Base-by-base conservation (phyloP, 2,329 filamentous ascomycete genomes). In the Cercospora nicotianae region DNA sequence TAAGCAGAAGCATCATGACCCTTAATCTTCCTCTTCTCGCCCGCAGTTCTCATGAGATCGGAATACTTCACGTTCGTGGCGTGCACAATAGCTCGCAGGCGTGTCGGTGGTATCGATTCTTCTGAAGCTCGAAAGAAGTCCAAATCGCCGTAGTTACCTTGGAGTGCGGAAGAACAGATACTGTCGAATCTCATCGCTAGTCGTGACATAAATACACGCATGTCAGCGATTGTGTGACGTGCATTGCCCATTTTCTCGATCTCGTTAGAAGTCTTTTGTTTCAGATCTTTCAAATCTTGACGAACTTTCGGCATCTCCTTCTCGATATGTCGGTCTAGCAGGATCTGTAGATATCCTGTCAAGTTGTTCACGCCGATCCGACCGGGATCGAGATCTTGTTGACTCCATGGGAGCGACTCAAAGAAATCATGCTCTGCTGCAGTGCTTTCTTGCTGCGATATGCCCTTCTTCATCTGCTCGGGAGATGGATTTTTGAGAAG, bases 401-500 rank as follows among this genome's bases (percentile, higher is more conserved):
- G 16, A 42, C 16, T 42, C 39, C 5, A 42, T 42, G 16, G 39
- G 5, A 42, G 39, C 39, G 39, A 42, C 16, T 42, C 39, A 42
- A 42, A 42, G 16, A 42, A 42, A 18, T 3, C 16, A 42, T 42
- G 39, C 39, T 42, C 39, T 42, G 16, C 16, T 42, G 39, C 16
- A 42, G 39, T 42, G 39, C 39, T 42, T n/a, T 42, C 39, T 42
- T 42, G 39, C 39, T 42, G 39, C 39, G 39, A 42, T 18, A 42
- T 55, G 13, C 51, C 51, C 33, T 74, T 57, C 45, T 79, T 73
- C 62, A 72, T 69, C 55, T 79, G 75, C 73, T 67, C 71, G 16
- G 39, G 39, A 18, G 39, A 42, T 42, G 74, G 74, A 67, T 78
- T 80, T 60, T 75, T 73, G 7, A 80, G 72, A 13, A 79, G 64